A percentile compares a stretch with the other conserved stretches of the same genome.
phyloP scores from a whole-genome alignment of 1,284 basidiomycete genomes.

The Tausonia pullulans region DNA sequence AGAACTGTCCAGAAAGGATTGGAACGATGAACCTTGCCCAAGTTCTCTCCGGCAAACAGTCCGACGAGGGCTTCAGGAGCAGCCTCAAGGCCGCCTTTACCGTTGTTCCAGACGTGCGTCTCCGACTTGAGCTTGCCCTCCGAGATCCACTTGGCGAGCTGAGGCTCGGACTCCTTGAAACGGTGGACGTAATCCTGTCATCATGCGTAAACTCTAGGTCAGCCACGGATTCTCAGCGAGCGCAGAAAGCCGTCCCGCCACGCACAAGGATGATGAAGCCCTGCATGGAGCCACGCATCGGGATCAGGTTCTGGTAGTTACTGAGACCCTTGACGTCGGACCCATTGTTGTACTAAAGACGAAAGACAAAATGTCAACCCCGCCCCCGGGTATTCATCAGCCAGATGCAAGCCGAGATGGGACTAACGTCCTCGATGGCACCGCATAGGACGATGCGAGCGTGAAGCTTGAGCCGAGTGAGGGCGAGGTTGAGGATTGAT shows the following conservation, averaged over 20 bases:
- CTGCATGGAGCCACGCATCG: constrained; percentile 61
- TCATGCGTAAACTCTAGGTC: too few species aligned
- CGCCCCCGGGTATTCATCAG: not conserved
- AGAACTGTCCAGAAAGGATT: constrained; percentile 33
- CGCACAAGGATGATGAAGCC: constrained; percentile 58
- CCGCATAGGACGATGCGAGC: constrained; percentile 67
- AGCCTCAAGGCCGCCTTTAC: constrained; percentile 53
- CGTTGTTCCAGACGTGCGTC: constrained; percentile 49
- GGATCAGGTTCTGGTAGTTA: constrained; percentile 48
- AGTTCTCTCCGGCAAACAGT: constrained; percentile 68
- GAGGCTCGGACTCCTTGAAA: constrained; percentile 33
- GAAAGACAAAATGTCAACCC: not conserved
- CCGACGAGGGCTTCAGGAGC: constrained; percentile 56
- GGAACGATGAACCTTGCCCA: constrained; percentile 58
- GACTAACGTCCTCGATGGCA: constrained; percentile 48
- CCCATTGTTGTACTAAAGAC: constrained; percentile 23
- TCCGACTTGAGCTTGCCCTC: constrained; percentile 66
- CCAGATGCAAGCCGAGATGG: constrained; percentile 17
- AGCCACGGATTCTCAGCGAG: too few species aligned
- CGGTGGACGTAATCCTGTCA: constrained; percentile 39
- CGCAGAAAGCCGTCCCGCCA: constrained; percentile 13
- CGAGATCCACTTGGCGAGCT: constrained; percentile 43
- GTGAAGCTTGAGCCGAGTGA: constrained; percentile 59
- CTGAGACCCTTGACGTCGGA: constrained; percentile 30
- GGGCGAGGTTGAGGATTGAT: constrained; percentile 56